Evolutionary conservation across 2,329 filamentous ascomycete species (phyloP), one percentile per base, ranked within the genome.

Genomic region (Aspergillus pseudonomiae): DNA sequence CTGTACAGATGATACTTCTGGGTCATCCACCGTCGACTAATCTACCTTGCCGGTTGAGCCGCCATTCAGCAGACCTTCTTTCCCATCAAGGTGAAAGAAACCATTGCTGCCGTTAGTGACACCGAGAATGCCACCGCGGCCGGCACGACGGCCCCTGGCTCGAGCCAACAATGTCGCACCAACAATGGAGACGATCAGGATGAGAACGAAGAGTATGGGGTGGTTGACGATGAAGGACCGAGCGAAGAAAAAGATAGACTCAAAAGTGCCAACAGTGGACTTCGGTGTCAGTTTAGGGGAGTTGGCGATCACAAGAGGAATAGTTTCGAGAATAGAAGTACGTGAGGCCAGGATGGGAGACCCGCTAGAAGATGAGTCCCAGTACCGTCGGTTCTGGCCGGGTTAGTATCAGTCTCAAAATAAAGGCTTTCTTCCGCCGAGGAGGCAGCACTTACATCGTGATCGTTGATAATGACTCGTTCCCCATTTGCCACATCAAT

Each of bases 401-500:
- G 84, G 78, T 73, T 66, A 65, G 63, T 57, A 59, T 59, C 21
- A 61, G 59, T 57, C 55, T 9, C 55, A 21, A 24, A 32, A 21
- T 1, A 12, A 46, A n/a, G 2, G 16, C 4, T n/a, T 50, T 50
- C 46, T 19, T 41, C 32, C 7, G 10, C 52, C 4, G 3, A 14
- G 28, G 56, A 45, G 21, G 24, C 26, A 28, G 14, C 28, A 84
- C 92, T 90, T 83, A 96, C 93, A 78, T 96, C 93, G 83, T 98
- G 92, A 72, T 99, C 95, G 70, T 97, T 97, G 80, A 99, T 95
- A 63, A 99, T 91, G 61, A 99, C 92, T 66, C 92, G 88, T 78
- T 98, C 95, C 55, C 94, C 94, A 66, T 95, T 89, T 65, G 83
- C 84, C 36, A 95, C 89, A 71, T 96, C 91, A 69, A 98, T 91